Percentiles rank a stretch among this genome's conserved stretches.
These are phyloP conservation scores for Panaeolus cyanescens DNA, from an alignment of 768 basidiomycete genomes.

Conservation along the genomic window DNA sequence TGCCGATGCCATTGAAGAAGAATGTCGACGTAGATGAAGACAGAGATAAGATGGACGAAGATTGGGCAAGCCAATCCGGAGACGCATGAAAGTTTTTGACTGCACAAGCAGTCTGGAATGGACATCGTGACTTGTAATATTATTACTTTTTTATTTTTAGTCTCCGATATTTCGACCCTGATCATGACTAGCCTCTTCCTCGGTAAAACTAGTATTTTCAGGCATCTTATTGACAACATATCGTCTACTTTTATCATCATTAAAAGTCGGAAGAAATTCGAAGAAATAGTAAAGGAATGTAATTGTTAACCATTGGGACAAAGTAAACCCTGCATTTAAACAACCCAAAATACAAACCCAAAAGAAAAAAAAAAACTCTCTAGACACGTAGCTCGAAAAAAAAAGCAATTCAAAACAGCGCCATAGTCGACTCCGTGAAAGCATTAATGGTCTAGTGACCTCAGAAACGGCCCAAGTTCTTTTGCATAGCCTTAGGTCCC, in stretches of 20 bases:
- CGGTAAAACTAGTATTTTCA: background rate
- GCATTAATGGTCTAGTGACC: background rate
- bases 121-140: background rate
- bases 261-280: background rate
- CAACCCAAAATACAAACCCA: background rate
- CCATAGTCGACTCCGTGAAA: background rate
- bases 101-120: conserved; percentile 5
- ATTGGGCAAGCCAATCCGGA: conserved; percentile 22
- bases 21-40: conserved; percentile 26
- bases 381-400: background rate
- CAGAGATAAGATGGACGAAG: conserved; percentile 28
- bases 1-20: conserved; percentile 30
- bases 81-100: conserved; percentile 31
- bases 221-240: background rate
- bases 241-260: background rate
- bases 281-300: background rate
- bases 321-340: too few species aligned
- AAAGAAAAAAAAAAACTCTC: background rate
- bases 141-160: conserved; percentile 10
- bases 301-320: too few species aligned
- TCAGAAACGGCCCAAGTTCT: conserved; percentile 31
- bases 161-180: conserved; percentile 7
- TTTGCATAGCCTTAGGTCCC: conserved; percentile 48
- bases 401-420: background rate
- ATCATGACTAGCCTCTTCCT: background rate